phyloP scores from a whole-genome alignment of 495 filamentous ascomycete genomes.

The Aspergillus steynii region DNA sequence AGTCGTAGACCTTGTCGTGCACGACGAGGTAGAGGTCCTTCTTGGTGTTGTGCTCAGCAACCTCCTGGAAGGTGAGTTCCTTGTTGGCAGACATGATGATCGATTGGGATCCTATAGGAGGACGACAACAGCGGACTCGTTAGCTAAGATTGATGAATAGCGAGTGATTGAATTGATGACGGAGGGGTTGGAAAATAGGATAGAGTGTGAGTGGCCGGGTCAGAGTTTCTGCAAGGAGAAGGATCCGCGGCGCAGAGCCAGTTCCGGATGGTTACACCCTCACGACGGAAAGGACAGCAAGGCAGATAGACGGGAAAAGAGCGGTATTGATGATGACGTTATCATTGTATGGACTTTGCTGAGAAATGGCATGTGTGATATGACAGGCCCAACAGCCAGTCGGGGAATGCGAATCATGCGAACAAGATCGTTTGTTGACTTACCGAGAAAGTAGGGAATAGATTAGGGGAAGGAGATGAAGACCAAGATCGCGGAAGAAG shows the following conservation, averaged over 20 bases:
- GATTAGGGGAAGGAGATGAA: not conserved
- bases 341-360: not conserved
- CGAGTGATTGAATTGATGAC: not conserved
- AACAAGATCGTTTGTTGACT: not conserved
- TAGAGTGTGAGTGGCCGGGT: not conserved
- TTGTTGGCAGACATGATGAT: constrained; percentile 63
- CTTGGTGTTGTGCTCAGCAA: constrained; percentile 87
- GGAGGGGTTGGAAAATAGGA: not conserved
- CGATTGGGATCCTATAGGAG: constrained; percentile 1
- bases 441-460: not conserved
- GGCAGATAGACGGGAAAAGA: not conserved
- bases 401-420: not conserved
- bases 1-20: constrained; percentile 95
- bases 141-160: constrained; percentile 6
- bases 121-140: not conserved
- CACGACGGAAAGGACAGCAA: not conserved
- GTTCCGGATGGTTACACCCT: not conserved
- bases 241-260: not conserved
- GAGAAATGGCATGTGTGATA: not conserved
- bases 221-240: not conserved
- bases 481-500: not conserved
- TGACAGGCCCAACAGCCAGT: not conserved
- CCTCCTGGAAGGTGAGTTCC: constrained; percentile 80
- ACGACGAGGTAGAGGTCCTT: constrained; percentile 92
- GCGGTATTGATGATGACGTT: not conserved